Base-by-base conservation (phyloP, 1,284 basidiomycete genomes). In the Tilletia caries region DNA sequence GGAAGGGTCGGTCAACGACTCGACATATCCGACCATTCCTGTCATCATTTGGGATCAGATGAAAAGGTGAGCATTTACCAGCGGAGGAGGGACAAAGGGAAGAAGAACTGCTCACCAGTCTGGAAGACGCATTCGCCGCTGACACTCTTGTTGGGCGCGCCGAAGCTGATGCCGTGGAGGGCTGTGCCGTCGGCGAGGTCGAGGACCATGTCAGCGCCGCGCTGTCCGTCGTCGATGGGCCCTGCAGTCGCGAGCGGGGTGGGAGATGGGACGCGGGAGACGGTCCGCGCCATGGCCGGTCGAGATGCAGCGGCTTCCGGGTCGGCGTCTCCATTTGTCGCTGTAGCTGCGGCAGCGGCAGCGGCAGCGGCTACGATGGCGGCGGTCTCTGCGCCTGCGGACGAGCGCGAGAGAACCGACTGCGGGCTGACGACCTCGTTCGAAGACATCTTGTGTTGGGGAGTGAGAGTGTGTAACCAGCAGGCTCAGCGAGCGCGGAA, bases 71-170 rank as follows among this genome's bases (percentile, higher is more conserved):
- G 29, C 12, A 37, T 15, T 41, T 15, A 15, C 10, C 8, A 6
- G 37, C 37, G 37, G 10, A 6, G 37, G 37, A 6, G 37, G 69
- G 71, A 64, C 37, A 65, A 54, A 67, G 64, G 58, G 46, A 18
- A 62, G 64, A 29, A 58, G 12, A 67, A 13, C 64, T 70, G 84
- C 91, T 85, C 82, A 96, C 95, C 95, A 68, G 96, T 99, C 86
- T 98, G 95, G 86, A 99, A 99, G 82, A 99, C 96, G 84, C 95
- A 98, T 88, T 99, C 96, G 79, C 96, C 96, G 25, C 94, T 88
- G 66, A 97, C 87, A 84, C 92, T 95, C 86, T 93, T 95, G 68
- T 88, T 89, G 79, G 92, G 87, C 2, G 93, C 93, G 79, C 96
- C 96, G 82, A 99, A 98, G 83, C 91, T 93, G 83, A 92, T 90